Evolutionary conservation across 768 basidiomycete genomes (phyloP).

Genomic region (Mycena epipterygia): DNA sequence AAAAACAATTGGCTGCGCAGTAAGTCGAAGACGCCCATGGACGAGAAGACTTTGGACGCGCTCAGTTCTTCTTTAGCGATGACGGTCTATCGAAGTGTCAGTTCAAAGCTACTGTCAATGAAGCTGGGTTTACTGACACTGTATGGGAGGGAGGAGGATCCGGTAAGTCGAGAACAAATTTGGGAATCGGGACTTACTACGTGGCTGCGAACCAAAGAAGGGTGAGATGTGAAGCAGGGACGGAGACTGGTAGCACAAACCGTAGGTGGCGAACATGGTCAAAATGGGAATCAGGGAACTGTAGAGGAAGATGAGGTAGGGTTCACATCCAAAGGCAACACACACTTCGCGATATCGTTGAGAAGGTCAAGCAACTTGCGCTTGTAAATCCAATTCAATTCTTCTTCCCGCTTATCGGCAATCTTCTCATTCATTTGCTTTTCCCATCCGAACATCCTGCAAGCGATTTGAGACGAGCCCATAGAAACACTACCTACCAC

Average conservation of each 20-base stretch:
- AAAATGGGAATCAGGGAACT: no score
- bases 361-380: no score
- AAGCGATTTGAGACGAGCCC: not conserved
- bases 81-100: slow-evolving; percentile 45
- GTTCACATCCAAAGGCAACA: no score
- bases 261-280: no score
- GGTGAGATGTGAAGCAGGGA: no score
- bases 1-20: slow-evolving; percentile 65
- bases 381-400: not conserved
- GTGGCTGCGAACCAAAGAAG: no score
- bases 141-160: not conserved
- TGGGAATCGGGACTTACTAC: no score
- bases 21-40: slow-evolving; percentile 73
- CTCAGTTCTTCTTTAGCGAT: slow-evolving; percentile 56
- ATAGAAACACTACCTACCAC: not conserved
- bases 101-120: not conserved
- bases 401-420: slow-evolving; percentile 66
- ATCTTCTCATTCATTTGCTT: slow-evolving; percentile 67
- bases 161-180: not conserved
- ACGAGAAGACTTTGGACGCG: slow-evolving; percentile 63
- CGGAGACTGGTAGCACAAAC: no score
- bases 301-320: no score
- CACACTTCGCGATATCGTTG: no score
- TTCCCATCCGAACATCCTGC: slow-evolving; percentile 73
- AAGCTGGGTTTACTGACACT: slow-evolving; percentile 18